Conservation (phyloP, 305 asterid genomes). For the Fraxinus baroniana region DNA sequence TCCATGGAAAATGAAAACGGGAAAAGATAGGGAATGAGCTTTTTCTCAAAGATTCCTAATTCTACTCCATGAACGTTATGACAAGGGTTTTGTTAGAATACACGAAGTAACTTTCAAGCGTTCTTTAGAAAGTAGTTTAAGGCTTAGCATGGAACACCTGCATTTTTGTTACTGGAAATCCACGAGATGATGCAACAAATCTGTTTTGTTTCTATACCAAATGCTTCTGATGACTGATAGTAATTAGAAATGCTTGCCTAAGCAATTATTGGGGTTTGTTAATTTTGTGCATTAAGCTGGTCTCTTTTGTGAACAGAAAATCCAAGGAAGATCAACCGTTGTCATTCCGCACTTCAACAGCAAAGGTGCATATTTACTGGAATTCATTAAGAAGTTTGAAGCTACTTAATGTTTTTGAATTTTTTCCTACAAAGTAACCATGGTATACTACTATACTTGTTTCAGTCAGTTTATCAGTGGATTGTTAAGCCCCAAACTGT, state of each 20-base stretch:
- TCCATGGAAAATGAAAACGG: background rate
- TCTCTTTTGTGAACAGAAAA: conserved; percentile 49
- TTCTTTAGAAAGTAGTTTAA: background rate
- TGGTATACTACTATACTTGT: conserved; percentile 12
- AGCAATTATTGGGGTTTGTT: conserved; percentile 8
- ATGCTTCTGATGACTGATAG: background rate
- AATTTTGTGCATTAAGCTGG: conserved; percentile 20
- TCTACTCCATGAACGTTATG: background rate
- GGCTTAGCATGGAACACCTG: background rate
- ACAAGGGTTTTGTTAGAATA: background rate
- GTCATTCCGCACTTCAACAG: conserved; percentile 81
- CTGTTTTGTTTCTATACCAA: background rate
- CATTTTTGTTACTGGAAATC: background rate
- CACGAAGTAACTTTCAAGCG: background rate
- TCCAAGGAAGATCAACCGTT: conserved; percentile 74
- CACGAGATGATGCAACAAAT: background rate
- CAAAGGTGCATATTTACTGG: conserved; percentile 52
- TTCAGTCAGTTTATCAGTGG: conserved; percentile 89
- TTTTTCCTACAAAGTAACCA: conserved; percentile 24
- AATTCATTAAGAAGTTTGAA: background rate
- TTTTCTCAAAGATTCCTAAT: background rate
- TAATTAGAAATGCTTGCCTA: conserved; percentile 5
- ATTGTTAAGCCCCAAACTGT: conserved; percentile 89
- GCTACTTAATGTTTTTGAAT: conserved; percentile 13
- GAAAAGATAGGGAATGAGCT: background rate